phyloP scores from a whole-genome alignment of 768 basidiomycete species.

The Suillus fuscotomentosus region DNA sequence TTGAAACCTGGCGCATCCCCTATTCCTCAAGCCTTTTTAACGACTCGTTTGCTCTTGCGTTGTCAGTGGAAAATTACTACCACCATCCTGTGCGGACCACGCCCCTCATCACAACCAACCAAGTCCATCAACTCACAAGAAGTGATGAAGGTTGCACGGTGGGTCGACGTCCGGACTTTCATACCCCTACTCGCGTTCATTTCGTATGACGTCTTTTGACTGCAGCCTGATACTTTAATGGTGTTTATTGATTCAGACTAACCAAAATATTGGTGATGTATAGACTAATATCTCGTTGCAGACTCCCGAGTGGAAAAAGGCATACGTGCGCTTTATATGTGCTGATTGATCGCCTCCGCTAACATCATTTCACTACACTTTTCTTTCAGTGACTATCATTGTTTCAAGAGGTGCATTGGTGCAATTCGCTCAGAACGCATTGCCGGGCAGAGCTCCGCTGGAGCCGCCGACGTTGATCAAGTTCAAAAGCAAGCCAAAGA shows the following conservation, averaged over 20 bases:
- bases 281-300: constrained; percentile 23
- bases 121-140: not conserved
- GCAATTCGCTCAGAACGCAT: constrained; percentile 45
- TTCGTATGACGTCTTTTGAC: not conserved
- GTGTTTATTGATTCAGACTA: constrained; percentile 23
- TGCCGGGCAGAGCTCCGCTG: constrained; percentile 13
- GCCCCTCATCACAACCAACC: not conserved
- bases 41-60: not conserved
- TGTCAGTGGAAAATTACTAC: not conserved
- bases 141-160: constrained; percentile 63
- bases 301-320: constrained; percentile 60
- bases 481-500: constrained; percentile 4
- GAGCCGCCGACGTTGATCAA: constrained; percentile 3
- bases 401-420: constrained; percentile 64
- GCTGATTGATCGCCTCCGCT: not conserved
- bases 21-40: not conserved
- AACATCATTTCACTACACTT: not conserved
- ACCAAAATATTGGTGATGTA: not conserved
- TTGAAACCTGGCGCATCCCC: not conserved
- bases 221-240: constrained; percentile 56
- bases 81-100: not conserved
- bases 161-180: constrained; percentile 12
- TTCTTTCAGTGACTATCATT: constrained; percentile 61
- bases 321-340: constrained; percentile 23
- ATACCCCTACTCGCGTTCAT: not conserved